Percentiles rank a stretch among this genome's conserved stretches.
Evolutionary conservation across 2,329 filamentous ascomycete genomes (phyloP).

Genomic region (Colletotrichum orchidophilum): DNA sequence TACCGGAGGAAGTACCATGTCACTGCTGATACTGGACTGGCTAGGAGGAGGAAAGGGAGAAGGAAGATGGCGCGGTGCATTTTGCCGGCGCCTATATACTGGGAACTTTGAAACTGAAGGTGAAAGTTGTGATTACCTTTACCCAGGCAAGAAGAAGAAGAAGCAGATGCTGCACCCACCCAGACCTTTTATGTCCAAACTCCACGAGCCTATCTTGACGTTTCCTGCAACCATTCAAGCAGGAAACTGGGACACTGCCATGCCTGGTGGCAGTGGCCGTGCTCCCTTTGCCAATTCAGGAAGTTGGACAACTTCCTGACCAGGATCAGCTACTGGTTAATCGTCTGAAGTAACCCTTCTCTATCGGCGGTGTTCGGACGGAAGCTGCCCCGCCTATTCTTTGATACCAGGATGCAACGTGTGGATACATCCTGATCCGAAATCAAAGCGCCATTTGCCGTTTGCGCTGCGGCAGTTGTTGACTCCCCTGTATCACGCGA

Average conservation of each 20-base stretch:
- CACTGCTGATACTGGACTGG: slow-evolving; percentile 35
- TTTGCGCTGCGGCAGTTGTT: not conserved
- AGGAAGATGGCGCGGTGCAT: not conserved
- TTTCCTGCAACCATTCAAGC: not conserved
- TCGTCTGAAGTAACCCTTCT: not conserved
- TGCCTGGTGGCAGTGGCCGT: not conserved
- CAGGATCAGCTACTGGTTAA: not conserved
- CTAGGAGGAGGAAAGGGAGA: not conserved
- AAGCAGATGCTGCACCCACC: not conserved
- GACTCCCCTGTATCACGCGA: not conserved
- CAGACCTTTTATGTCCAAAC: not conserved
- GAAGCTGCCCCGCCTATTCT: not conserved
- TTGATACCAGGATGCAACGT: not conserved
- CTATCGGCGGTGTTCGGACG: not conserved
- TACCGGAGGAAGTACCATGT: slow-evolving; percentile 45
- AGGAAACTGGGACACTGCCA: not conserved
- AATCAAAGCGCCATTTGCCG: not conserved
- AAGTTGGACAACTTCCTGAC: not conserved
- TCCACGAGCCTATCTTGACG: not conserved
- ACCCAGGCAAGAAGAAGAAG: not conserved
- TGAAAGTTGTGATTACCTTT: not conserved
- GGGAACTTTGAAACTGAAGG: not conserved
- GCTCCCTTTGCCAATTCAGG: not conserved
- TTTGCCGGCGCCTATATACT: not conserved
- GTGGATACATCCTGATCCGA: not conserved